phyloP scores from a whole-genome alignment of 2,329 filamentous ascomycete species.

The Sphaerulina vaccinii region DNA sequence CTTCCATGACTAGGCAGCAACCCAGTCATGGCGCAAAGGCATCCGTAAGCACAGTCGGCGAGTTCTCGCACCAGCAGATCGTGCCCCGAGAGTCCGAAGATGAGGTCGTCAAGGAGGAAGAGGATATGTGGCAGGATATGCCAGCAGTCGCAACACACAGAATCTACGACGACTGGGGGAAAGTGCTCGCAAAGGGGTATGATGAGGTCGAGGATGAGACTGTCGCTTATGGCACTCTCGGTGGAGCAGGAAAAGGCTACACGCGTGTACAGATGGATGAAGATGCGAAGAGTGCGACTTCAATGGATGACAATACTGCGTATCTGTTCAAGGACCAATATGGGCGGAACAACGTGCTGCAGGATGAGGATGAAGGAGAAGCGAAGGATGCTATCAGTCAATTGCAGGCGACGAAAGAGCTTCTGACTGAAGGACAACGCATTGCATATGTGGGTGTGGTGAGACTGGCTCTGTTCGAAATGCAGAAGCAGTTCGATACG shows the following conservation, averaged over 20 bases:
- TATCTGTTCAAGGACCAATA: conserved; percentile 83
- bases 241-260: conserved; percentile 91
- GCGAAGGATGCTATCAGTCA: conserved; percentile 78
- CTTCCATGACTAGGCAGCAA: conserved; percentile 10
- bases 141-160: conserved; percentile 89
- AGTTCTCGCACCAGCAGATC: conserved; percentile 87
- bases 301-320: conserved; percentile 94
- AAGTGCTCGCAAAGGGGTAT: conserved; percentile 78
- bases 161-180: conserved; percentile 92
- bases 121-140: conserved; percentile 91
- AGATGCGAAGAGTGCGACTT: conserved; percentile 88
- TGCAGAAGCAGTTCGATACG: conserved; percentile 67
- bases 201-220: conserved; percentile 66
- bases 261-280: conserved; percentile 94
- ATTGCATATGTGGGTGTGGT: conserved; percentile 94
- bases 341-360: conserved; percentile 56
- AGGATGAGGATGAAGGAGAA: conserved; percentile 71
- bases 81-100: conserved; percentile 46
- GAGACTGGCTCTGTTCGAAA: conserved; percentile 73
- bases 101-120: conserved; percentile 52
- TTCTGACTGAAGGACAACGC: conserved; percentile 90
- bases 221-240: conserved; percentile 72
- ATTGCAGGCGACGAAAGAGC: conserved; percentile 91
- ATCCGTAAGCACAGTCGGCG: conserved; percentile 55
- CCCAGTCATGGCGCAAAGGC: conserved; percentile 25